Conservation (phyloP, 1,284 basidiomycete genomes). For the Marasmius tenuissimus region DNA sequence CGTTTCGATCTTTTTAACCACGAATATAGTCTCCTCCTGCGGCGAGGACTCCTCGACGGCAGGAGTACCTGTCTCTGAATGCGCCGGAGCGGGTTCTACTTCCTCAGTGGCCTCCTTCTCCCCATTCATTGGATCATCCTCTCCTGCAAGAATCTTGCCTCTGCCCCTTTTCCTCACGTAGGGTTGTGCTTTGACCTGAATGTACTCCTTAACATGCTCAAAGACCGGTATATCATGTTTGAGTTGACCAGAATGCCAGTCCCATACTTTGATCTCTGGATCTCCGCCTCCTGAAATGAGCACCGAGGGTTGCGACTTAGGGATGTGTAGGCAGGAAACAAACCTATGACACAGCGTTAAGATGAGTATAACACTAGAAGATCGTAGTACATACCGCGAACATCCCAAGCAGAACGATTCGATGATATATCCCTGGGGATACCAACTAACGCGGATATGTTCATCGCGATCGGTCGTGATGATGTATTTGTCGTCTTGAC, state of each 20-base stretch:
- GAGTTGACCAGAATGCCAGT: slow-evolving; percentile 67
- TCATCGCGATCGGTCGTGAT: slow-evolving; percentile 91
- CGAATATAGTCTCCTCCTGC: slow-evolving; percentile 37
- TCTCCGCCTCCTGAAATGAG: slow-evolving; percentile 91
- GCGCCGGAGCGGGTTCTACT: slow-evolving; percentile 13
- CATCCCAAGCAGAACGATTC: slow-evolving; percentile 87
- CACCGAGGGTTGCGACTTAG: slow-evolving; percentile 42
- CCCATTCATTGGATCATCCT: slow-evolving; percentile 17
- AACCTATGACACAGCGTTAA: slow-evolving; percentile 49
- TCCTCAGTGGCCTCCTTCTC: slow-evolving; percentile 23
- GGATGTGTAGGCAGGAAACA: slow-evolving; percentile 78
- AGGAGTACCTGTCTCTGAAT: slow-evolving; percentile 6
- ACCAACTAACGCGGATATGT: slow-evolving; percentile 90
- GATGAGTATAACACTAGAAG: neutral
- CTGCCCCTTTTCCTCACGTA: slow-evolving; percentile 36
- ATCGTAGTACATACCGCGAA: slow-evolving; percentile 56
- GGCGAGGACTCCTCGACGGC: neutral
- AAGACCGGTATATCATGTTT: slow-evolving; percentile 55
- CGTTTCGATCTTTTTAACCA: slow-evolving; percentile 52
- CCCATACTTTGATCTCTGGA: slow-evolving; percentile 74
- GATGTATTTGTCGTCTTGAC: slow-evolving; percentile 68
- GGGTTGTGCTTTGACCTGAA: slow-evolving; percentile 47
- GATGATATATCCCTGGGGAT: slow-evolving; percentile 79
- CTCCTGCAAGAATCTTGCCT: slow-evolving; percentile 26
- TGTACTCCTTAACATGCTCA: slow-evolving; percentile 58